Conservation (phyloP, 164 flowering plant genomes). For the Berberis thunbergii region DNA sequence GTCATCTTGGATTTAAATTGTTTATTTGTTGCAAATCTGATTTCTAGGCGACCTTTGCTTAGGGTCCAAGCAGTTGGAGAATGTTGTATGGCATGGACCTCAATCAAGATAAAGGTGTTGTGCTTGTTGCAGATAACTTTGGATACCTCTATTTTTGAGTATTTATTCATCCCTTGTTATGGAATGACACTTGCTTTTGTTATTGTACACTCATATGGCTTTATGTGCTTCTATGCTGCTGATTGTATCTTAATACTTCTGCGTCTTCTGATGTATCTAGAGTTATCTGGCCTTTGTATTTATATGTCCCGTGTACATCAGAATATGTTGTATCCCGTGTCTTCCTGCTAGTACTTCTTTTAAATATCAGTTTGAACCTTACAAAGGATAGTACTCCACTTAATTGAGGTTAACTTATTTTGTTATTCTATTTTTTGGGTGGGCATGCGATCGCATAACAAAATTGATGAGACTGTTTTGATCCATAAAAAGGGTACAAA, state of each 20-base stretch:
- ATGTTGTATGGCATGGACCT: constrained; percentile 96
- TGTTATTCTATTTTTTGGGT: constrained; percentile 28
- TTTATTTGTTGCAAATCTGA: background rate
- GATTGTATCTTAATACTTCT: no score
- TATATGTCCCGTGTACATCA: no score
- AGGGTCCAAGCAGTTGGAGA: constrained; percentile 85
- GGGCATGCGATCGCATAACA: constrained; percentile 54
- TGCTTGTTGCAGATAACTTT: constrained; percentile 84
- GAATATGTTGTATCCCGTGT: no score
- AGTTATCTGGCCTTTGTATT: no score
- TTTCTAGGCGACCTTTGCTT: background rate
- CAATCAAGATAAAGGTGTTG: constrained; percentile 57
- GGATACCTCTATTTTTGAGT: constrained; percentile 74
- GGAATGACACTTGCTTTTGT: no score
- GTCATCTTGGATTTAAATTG: background rate
- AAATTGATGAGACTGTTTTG: constrained; percentile 45
- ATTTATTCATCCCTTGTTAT: background rate
- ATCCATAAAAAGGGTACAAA: constrained; percentile 87
- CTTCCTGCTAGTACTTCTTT: no score
- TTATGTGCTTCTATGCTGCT: no score
- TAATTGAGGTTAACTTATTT: background rate
- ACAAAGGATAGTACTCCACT: no score
- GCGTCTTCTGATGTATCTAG: no score
- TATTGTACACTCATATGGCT: no score
- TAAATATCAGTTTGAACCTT: no score